These are phyloP conservation scores for Penicillium parvum DNA, from an alignment of 495 filamentous ascomycete species.

Conservation along the genomic window DNA sequence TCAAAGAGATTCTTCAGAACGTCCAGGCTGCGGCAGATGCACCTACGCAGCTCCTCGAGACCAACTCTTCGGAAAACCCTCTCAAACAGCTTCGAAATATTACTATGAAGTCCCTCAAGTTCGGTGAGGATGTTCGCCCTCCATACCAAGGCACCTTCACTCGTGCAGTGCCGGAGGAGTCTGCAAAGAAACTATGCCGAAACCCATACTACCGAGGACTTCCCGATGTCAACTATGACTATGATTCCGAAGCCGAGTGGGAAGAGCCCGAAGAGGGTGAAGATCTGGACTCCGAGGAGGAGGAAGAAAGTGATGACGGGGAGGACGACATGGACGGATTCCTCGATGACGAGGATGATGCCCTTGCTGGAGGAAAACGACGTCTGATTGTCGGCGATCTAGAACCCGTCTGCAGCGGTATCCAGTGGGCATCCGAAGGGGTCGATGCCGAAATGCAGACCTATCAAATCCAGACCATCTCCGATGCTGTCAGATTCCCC, in stretches of 20 bases:
- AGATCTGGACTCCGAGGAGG: constrained; percentile 70
- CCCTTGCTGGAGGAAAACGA: constrained; percentile 36
- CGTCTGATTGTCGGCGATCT: constrained; percentile 61
- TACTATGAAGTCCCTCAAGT: constrained; percentile 73
- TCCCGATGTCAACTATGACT: constrained; percentile 80
- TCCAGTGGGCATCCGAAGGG: constrained; percentile 71
- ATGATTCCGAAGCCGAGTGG: constrained; percentile 97
- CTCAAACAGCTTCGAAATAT: constrained; percentile 55
- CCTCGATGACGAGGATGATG: constrained; percentile 49
- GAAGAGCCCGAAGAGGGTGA: constrained; percentile 78
- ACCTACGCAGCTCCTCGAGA: constrained; percentile 1
- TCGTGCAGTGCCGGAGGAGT: constrained; percentile 41
- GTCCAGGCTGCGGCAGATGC: constrained; percentile 39
- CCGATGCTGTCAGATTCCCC: constrained; percentile 47
- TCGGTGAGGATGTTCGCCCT: constrained; percentile 83
- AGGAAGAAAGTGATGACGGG: constrained; percentile 60
- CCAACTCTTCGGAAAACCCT: constrained; percentile 29
- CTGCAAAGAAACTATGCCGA: constrained; percentile 57
- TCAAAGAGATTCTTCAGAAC: constrained; percentile 62
- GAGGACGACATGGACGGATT: constrained; percentile 55
- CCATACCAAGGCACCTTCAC: constrained; percentile 86
- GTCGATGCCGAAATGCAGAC: constrained; percentile 41
- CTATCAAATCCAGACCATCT: constrained; percentile 69
- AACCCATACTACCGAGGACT: constrained; percentile 62
- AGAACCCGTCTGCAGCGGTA: constrained; percentile 68